A percentile compares a stretch with the other conserved stretches of the same genome.
These are phyloP conservation scores for Ophiostoma sp. DNA, from an alignment of 2,329 filamentous ascomycete species.

Conservation along the genomic window DNA sequence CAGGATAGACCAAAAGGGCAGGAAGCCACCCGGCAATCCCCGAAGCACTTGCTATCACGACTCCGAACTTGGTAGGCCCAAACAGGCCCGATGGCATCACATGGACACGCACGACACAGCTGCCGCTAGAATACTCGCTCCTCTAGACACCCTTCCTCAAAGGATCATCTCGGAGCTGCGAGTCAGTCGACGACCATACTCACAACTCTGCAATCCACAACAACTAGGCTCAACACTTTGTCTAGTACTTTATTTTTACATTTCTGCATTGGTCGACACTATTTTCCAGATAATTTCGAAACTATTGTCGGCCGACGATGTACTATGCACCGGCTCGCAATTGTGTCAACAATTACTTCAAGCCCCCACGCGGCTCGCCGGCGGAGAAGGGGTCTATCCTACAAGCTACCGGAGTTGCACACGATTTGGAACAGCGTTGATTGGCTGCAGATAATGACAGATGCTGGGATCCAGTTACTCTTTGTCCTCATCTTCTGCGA, in stretches of 20 bases:
- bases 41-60: neutral
- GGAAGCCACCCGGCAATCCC: neutral
- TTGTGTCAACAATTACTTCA: neutral
- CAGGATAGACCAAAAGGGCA: neutral
- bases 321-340: neutral
- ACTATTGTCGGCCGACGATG: neutral
- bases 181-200: neutral
- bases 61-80: no score
- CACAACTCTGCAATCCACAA: neutral
- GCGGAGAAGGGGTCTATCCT: neutral
- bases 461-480: no score
- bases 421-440: neutral
- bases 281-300: neutral
- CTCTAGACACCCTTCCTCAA: neutral
- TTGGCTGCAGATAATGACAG: conserved; percentile 9
- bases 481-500: neutral
- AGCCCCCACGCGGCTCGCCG: neutral
- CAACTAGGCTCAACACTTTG: neutral
- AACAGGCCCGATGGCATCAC: neutral
- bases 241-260: neutral
- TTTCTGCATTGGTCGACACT: neutral
- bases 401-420: neutral
- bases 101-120: neutral
- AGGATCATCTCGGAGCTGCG: neutral
- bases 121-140: neutral